A percentile compares a stretch with the other conserved stretches of the same genome.
Evolutionary conservation across 129 eudicot genomes (phyloP).

Genomic region (Flaveria sonorensis): DNA sequence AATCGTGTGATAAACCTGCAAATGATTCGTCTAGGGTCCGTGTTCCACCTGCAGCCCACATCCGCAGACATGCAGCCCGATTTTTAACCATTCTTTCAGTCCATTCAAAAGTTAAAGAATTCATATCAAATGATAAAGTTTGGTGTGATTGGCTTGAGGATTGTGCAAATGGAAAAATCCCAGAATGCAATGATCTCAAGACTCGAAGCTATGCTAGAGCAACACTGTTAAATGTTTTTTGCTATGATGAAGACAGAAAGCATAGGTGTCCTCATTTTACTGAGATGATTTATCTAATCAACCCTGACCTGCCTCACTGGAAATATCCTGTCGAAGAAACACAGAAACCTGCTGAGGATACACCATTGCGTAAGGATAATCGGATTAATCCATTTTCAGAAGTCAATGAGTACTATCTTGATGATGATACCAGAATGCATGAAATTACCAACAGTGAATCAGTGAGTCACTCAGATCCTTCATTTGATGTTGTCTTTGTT

Average conservation of each 20-base stretch:
- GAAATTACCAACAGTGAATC: constrained; percentile 21
- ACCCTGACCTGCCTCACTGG: constrained; percentile 89
- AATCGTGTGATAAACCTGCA: constrained; percentile 52
- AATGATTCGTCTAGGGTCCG: constrained; percentile 52
- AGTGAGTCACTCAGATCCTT: constrained; percentile 46
- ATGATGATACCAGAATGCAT: constrained; percentile 34
- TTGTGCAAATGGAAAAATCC: constrained; percentile 84
- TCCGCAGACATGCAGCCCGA: constrained; percentile 92
- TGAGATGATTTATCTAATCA: constrained; percentile 79
- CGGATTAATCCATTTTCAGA: constrained; percentile 29
- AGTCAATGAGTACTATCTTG: constrained; percentile 38
- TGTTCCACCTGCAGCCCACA: constrained; percentile 77
- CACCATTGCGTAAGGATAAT: constrained; percentile 23
- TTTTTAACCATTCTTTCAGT: constrained; percentile 69
- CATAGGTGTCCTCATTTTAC: constrained; percentile 66
- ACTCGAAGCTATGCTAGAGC: constrained; percentile 96
- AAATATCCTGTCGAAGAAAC: constrained; percentile 49
- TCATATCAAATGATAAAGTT: constrained; percentile 55
- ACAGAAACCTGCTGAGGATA: constrained; percentile 5
- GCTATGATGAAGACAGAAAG: constrained; percentile 44
- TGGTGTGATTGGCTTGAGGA: constrained; percentile 96
- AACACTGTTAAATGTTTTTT: constrained; percentile 68
- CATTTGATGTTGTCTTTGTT: constrained; percentile 75
- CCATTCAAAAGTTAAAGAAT: constrained; percentile 81
- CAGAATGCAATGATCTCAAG: constrained; percentile 82